Base-by-base conservation (phyloP, 495 filamentous ascomycete species). In the Margaritispora aquatica region DNA sequence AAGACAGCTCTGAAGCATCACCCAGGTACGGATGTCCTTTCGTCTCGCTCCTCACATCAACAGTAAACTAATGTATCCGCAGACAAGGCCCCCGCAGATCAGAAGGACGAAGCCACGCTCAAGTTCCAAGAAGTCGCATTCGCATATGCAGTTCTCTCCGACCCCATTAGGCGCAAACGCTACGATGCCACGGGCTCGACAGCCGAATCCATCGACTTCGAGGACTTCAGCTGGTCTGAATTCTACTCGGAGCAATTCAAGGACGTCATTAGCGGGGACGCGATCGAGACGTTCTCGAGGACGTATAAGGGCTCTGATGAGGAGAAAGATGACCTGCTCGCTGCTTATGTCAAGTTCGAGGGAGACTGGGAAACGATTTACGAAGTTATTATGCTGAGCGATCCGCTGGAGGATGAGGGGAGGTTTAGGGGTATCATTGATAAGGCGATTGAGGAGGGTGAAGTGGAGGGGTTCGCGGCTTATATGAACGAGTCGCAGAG, bases 131-230 rank as follows among this genome's bases (percentile, higher is more conserved):
- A 85, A 54, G 84, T 97, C 64, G 94, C 92, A 10, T 92, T 97
- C 61, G 92, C 95, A 46, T 96, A 97, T 67, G 91, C 89, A 19
- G 86, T 98, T 49, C 84, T 98, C 48, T 96, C 90, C 24, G 89
- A 96, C 58, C 74, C 83, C 10, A 74, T 77, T 2, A 83, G 92
- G 29, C 87, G 93, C 53, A 81, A 80, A 51, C 85, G 90, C 58
- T 98, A 96, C 72, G 92, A 98, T 69, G 76, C 78, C 57, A 96
- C 93, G 0, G 94, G 94, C 56, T 89, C 83, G 51, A 97, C 92
- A 0, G 82, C 85, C 1, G 92, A 96, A 64, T 85, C 83, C 19
- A 75, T 83, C 27, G 73, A 92, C 53, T 80, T 86, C 62, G 88
- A 82, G 47, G 89, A 86, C 65, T 97, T 97, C 75, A 81, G 89